Base-by-base conservation (phyloP, 768 basidiomycete genomes). In the Dictyophora rubrovolvata region DNA sequence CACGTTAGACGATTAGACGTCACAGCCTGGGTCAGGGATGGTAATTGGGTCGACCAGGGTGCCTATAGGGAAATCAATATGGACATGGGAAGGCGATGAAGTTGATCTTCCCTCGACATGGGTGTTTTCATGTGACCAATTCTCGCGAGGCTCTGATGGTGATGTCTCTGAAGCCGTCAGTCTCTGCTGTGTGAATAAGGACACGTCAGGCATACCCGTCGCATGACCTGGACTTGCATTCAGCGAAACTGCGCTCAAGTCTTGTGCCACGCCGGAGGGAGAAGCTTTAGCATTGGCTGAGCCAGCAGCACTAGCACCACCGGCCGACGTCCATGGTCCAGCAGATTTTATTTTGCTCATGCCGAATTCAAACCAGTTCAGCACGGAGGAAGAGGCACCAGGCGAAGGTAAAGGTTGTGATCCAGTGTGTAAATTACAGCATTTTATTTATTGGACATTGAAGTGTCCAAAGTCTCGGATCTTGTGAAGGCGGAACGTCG, bases 391-490 rank as follows among this genome's bases (percentile, higher is more conserved):
- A 54, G 82, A 83, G 20, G 79, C 75, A 49, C 76, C 81, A 0
- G 89, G 89, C 1, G 88, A 90, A 0, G 95, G 95, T 5, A 99
- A 78, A 0, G 95, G 95, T 67, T 93, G 95, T 0, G 89, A 92
- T 28, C 89, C 91, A 4, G 92, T 95, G 70, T 95, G 75, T 88
- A 84, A 53, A 86, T 75, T 10, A 42, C 55, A 47, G 52, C 57
- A 34, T 63, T 59, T 16, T 61, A 48, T 14, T 66, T 63, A 48
- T 54, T 65, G 12, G 37, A 56, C 57, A 59, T 59, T 22, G 22
- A 50, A 18, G 14, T 16, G 21, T 53, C 51, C 11, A 59, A 33
- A 2, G 77, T 78, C 65, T 96, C 93, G 14, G 80, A 77, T 50
- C 93, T 79, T 0, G 92, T 37, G 86, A 87, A 0, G 89, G 90